Base-by-base conservation (phyloP, 75 land plant genomes). In the Pinus tabuliformis region DNA sequence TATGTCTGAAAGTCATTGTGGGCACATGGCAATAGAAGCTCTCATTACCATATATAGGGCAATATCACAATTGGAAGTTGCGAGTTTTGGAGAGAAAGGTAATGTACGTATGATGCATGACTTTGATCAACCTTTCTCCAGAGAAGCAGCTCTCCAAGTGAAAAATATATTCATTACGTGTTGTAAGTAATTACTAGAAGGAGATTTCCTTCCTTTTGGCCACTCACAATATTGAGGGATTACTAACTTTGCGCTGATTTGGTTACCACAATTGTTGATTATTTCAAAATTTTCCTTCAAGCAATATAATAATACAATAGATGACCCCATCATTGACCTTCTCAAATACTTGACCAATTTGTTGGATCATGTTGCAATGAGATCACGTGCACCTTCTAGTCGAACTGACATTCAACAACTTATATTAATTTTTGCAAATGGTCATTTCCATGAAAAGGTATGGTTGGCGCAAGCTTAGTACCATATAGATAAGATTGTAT, bases 11-110 rank as follows among this genome's bases (percentile, higher is more conserved):
- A 91, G 90, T 58, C 75, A 86, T 57, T 93, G 96, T 85, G 98
- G 99, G 8, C 85, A 91, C 72, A 81, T 95, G 85, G 98, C 99
- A n/a, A 86, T 90, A 66, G 93, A 95, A 77, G 94, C 99, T 20
- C 75, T 97, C 74, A 89, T 97, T 68, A 91, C 99, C 18, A 97
- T 97, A 8, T 97, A 96, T 70, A 86, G 95, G 15, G 92, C 95
- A 57, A 95, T 97, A 96, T 95, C 98, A 73, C 96, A 90, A 45
- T 82, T 93, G 8, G 99, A 97, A 84, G 90, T 75, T 93, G 82
- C 96, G 96, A 30, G 99, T 81, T 97, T 91, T 83, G 98, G 99
- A 16, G 79, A 90, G 88, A 89, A 90, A 78, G 96, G 98, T 28
- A 97, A 97, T 39, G 42, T 3, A 2, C 0, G 6, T 39, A 78